A percentile compares a stretch with the other conserved stretches of the same genome.
Evolutionary conservation across 441 rosid species (phyloP).

Genomic region (Euphorbia celastroides): DNA sequence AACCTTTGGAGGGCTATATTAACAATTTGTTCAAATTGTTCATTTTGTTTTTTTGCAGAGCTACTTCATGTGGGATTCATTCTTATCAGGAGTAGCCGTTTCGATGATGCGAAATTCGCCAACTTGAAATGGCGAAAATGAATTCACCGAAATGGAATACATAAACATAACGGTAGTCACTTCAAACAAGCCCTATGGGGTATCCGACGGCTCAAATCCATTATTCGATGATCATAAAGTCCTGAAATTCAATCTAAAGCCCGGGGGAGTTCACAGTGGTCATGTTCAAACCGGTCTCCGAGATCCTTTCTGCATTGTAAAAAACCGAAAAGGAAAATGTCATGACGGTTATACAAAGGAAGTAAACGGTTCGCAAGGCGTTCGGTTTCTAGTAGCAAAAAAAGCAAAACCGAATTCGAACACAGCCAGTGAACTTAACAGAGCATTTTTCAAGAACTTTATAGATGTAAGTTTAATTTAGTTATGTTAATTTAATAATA

Average conservation of each 20-base stretch:
- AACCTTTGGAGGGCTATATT: no score
- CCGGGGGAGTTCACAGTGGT: constrained; percentile 73
- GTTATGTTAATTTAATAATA: background rate
- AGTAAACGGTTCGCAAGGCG: constrained; percentile 47
- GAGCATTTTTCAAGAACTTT: constrained; percentile 63
- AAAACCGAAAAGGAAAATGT: constrained; percentile 43
- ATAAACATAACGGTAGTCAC: constrained; percentile 80
- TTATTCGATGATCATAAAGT: constrained; percentile 45
- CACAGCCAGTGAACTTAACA: constrained; percentile 39
- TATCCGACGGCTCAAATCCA: constrained; percentile 71
- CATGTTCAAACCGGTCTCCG: constrained; percentile 68
- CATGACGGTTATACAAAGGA: constrained; percentile 87
- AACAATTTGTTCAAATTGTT: no score
- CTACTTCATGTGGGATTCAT: constrained; percentile 94
- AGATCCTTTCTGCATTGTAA: constrained; percentile 55
- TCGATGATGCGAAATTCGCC: constrained; percentile 57
- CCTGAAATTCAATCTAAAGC: constrained; percentile 50
- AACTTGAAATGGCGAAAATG: constrained; percentile 52
- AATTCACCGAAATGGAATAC: constrained; percentile 80
- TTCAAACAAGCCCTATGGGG: constrained; percentile 70
- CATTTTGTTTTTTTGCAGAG: constrained; percentile 35
- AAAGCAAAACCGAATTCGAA: constrained; percentile 57
- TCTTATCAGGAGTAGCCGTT: constrained; percentile 64
- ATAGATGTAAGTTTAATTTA: constrained; percentile 54
- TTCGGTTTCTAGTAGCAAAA: constrained; percentile 73